These are phyloP conservation scores for Borovskyia barvae DNA, from an alignment of 208 protist genomes.

Conservation along the genomic window DNA sequence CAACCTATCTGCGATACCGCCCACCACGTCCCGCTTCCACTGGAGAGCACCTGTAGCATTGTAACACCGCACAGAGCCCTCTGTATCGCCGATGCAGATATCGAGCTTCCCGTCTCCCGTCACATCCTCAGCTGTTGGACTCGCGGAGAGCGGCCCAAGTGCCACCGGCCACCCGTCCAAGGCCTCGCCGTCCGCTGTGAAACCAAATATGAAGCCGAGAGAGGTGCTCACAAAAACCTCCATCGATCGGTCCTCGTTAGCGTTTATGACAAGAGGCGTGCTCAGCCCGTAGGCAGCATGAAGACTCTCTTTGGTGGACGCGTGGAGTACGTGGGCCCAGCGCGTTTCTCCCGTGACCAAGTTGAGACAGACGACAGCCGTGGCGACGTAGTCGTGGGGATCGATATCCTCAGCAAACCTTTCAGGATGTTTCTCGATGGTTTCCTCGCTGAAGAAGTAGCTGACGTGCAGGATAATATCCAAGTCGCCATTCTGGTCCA, in stretches of 20 bases:
- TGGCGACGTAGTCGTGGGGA: slow-evolving; percentile 81
- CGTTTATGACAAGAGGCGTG: slow-evolving; percentile 78
- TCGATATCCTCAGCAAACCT: slow-evolving; percentile 38
- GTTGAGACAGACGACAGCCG: slow-evolving; percentile 83
- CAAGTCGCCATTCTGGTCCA: slow-evolving; percentile 79
- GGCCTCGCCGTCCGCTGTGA: slow-evolving; percentile 46
- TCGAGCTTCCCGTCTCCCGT: slow-evolving; percentile 80
- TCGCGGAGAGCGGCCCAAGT: slow-evolving; percentile 73
- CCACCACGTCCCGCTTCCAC: slow-evolving; percentile 69
- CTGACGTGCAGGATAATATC: slow-evolving; percentile 90
- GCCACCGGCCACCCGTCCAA: slow-evolving; percentile 63
- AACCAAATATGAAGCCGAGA: slow-evolving; percentile 71
- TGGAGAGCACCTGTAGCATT: slow-evolving; percentile 51
- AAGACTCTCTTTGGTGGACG: slow-evolving; percentile 60
- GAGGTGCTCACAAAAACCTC: slow-evolving; percentile 80
- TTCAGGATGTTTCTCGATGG: slow-evolving; percentile 5
- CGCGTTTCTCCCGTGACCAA: slow-evolving; percentile 76
- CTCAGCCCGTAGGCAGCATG: slow-evolving; percentile 66
- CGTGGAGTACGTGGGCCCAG: slow-evolving; percentile 84
- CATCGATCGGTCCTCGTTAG: slow-evolving; percentile 48
- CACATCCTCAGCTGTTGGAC: slow-evolving; percentile 77
- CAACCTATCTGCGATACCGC: slow-evolving; percentile 54
- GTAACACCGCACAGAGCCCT: slow-evolving; percentile 88
- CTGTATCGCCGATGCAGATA: slow-evolving; percentile 84
- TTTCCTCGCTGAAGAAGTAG: slow-evolving; percentile 87